Base-by-base conservation (phyloP, 2,329 filamentous ascomycete genomes). In the Chaetomiaceae sp. region DNA sequence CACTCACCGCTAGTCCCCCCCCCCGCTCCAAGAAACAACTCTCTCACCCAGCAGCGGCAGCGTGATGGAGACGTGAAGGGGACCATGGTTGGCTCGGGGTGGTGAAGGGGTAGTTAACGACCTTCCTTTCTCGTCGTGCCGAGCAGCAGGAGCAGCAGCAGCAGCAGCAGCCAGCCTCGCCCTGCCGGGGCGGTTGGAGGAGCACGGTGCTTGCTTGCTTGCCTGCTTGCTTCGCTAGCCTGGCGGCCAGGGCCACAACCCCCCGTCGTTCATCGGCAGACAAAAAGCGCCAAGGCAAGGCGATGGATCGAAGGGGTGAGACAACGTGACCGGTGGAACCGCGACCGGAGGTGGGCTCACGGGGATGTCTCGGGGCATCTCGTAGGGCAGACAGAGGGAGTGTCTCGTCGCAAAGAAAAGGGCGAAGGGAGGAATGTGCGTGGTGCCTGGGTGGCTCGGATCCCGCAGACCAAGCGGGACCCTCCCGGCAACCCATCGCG, bases 61-160 rank as follows among this genome's bases (percentile, higher is more conserved):
- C 53, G 44, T 45, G 53, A 51, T 38, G 48, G 36, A 22, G 45
- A 25, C 17, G 48, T 39, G 48, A 50, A 44, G 52, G 34, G 36
- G 12, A 9, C 11, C 47, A 52, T 53, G 45, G 51, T 52, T 56
- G 54, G 56, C 42, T 17, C 22, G 33, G 34, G 34, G 23, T 27
- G n/a, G 25, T 23, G 40, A 36, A n/a, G n/a, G 51, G 29, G 17
- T 34, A 14, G 22, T 51, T 56, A 56, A 56, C 20, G 52, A 60
- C 60, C 58, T 62, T 62, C 60, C 60, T 62, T 50, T 60, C 56
- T 62, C 22, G 60, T 61, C 58, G 38, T 45, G 53, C 47, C 53
- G 48, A 54, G 53, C 51, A 54, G 38, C 31, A 37, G 27, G n/a
- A n/a, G n/a, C n/a, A n/a, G n/a, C n/a, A n/a, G n/a, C n/a, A n/a